Conservation (phyloP, 176 grass and related monocot genomes). For the Zoysia japonica region DNA sequence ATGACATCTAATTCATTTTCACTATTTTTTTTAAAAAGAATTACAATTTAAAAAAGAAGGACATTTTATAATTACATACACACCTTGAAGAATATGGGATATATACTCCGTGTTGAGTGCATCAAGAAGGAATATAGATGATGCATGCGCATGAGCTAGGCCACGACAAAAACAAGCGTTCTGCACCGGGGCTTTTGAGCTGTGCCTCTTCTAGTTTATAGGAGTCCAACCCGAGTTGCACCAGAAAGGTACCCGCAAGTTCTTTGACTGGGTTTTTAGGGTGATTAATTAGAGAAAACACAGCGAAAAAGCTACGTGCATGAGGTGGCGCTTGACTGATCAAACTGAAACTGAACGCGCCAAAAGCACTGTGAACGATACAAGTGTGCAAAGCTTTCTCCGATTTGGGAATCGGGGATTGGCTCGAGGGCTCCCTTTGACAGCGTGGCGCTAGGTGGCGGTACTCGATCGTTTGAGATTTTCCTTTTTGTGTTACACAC, state of each 20-base stretch:
- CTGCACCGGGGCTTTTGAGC: slow-evolving; percentile 26
- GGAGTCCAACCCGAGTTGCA: slow-evolving; percentile 20
- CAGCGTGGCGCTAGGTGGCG: slow-evolving; percentile 24
- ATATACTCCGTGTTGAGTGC: no score
- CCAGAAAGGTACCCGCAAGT: slow-evolving; percentile 17
- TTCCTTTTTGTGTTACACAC: slow-evolving; percentile 11
- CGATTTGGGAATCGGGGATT: slow-evolving; percentile 20
- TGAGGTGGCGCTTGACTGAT: not conserved
- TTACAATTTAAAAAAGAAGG: no score
- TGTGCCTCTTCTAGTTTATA: slow-evolving; percentile 49
- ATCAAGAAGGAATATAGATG: no score
- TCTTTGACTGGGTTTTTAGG: not conserved
- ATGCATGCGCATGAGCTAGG: no score
- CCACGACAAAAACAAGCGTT: no score
- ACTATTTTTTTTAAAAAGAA: no score
- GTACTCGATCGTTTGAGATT: not conserved
- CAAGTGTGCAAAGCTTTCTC: no score
- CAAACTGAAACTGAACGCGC: not conserved
- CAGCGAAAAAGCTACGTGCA: not conserved
- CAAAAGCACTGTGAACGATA: no score
- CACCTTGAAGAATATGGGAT: no score
- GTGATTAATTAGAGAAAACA: not conserved
- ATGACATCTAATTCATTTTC: no score
- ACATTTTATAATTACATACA: no score
- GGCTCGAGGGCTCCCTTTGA: slow-evolving; percentile 26